phyloP scores from a whole-genome alignment of 2,329 filamentous ascomycete species.

The Lachnellula arida region DNA sequence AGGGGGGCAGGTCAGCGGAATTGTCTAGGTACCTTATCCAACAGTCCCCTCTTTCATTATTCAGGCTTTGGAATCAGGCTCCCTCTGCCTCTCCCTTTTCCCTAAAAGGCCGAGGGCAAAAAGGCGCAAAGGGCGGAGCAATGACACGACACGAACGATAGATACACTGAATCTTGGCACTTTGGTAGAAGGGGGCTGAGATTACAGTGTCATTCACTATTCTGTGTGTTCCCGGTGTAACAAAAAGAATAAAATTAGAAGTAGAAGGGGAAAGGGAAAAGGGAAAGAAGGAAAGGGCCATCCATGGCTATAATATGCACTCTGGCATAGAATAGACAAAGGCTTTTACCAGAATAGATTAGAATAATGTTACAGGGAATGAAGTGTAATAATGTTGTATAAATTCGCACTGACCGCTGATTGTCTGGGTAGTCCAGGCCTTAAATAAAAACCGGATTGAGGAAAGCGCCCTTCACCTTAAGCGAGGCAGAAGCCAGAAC shows the following conservation, averaged over 20 bases:
- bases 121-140: background rate
- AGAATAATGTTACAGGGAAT: too few species aligned
- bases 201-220: background rate
- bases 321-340: too few species aligned
- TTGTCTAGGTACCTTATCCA: background rate
- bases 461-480: background rate
- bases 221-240: too few species aligned
- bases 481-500: constrained; percentile 1
- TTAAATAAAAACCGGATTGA: background rate
- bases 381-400: too few species aligned
- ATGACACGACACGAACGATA: background rate
- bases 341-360: too few species aligned
- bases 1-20: background rate
- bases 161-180: background rate
- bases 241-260: too few species aligned
- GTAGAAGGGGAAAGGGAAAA: too few species aligned
- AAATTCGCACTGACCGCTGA: too few species aligned
- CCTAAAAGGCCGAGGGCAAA: background rate
- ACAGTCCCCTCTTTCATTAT: constrained; percentile 12
- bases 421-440: background rate
- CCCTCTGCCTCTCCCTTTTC: background rate
- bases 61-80: constrained; percentile 18
- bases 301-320: too few species aligned
- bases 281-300: too few species aligned
- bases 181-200: constrained; percentile 2